Percentiles rank a stretch among this genome's conserved stretches.
These are phyloP conservation scores for Russula sp. DNA, from an alignment of 768 basidiomycete species.

Conservation along the genomic window DNA sequence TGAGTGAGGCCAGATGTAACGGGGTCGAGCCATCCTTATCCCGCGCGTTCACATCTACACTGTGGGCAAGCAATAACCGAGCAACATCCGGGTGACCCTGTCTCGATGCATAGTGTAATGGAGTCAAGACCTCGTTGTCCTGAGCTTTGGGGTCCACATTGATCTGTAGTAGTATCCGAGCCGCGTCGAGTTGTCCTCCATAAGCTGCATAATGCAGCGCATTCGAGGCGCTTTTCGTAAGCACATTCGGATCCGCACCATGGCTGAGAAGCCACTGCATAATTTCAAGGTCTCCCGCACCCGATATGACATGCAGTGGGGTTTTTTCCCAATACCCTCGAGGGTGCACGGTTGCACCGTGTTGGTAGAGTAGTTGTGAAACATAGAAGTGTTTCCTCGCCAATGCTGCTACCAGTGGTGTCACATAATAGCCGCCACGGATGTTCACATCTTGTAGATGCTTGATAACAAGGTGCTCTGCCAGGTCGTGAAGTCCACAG, in stretches of 20 bases:
- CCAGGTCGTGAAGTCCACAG: background rate
- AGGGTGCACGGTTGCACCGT: background rate
- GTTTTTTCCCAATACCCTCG: background rate
- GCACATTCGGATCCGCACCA: background rate
- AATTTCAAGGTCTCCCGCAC: background rate
- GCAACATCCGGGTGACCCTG: background rate
- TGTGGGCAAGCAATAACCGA: background rate
- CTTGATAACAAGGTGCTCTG: background rate
- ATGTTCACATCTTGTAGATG: background rate
- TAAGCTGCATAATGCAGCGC: background rate
- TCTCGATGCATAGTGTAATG: background rate
- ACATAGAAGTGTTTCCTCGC: background rate
- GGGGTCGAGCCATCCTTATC: background rate
- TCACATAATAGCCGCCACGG: background rate
- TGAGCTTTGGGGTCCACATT: background rate
- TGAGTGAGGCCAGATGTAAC: background rate
- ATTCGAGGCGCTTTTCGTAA: background rate
- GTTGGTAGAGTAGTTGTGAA: background rate
- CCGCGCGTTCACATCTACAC: background rate
- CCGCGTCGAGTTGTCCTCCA: background rate
- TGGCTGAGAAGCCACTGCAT: background rate
- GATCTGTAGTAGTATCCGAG: background rate
- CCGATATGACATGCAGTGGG: background rate
- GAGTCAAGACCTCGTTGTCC: constrained; percentile 23
- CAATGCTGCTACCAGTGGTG: background rate